Evolutionary conservation across 495 filamentous ascomycete genomes (phyloP).

Genomic region (Penicillium chermesinum): DNA sequence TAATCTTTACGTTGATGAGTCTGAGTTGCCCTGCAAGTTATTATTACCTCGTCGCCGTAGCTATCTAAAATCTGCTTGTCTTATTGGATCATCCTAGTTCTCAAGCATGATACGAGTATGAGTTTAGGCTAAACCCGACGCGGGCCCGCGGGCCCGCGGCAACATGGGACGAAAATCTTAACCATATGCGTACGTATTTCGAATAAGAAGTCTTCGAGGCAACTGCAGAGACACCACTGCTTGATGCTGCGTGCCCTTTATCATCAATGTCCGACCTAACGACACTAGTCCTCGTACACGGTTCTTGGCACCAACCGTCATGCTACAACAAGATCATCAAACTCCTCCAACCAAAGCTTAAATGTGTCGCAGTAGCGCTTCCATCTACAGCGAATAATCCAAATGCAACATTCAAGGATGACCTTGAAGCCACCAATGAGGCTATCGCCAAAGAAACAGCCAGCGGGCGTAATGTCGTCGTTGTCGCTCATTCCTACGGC

Average conservation of each 20-base stretch:
- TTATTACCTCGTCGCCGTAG: too few species aligned
- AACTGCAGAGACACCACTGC: too few species aligned
- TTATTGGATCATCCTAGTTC: too few species aligned
- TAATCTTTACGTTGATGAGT: not conserved
- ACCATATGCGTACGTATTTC: too few species aligned
- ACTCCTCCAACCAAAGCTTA: slow-evolving; percentile 27
- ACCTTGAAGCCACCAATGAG: slow-evolving; percentile 28
- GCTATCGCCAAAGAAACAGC: slow-evolving; percentile 32
- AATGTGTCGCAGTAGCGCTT: slow-evolving; percentile 30
- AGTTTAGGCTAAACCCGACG: too few species aligned
- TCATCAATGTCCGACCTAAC: slow-evolving; percentile 13
- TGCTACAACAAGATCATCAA: slow-evolving; percentile 36
- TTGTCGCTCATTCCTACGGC: slow-evolving; percentile 50
- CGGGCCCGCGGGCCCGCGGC: too few species aligned
- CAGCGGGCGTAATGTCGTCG: slow-evolving; percentile 36
- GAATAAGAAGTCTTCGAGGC: too few species aligned
- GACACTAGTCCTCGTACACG: slow-evolving; percentile 44
- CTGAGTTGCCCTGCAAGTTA: too few species aligned
- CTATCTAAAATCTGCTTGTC: too few species aligned
- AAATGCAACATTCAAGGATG: slow-evolving; percentile 32
- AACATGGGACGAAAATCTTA: too few species aligned
- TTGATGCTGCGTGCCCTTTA: too few species aligned
- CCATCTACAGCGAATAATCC: slow-evolving; percentile 34
- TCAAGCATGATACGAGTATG: too few species aligned
- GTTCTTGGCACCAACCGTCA: slow-evolving; percentile 41